A percentile compares a stretch with the other conserved stretches of the same genome.
Conservation (phyloP, 1,284 basidiomycete genomes). For the Pisolithus thermaeus region DNA sequence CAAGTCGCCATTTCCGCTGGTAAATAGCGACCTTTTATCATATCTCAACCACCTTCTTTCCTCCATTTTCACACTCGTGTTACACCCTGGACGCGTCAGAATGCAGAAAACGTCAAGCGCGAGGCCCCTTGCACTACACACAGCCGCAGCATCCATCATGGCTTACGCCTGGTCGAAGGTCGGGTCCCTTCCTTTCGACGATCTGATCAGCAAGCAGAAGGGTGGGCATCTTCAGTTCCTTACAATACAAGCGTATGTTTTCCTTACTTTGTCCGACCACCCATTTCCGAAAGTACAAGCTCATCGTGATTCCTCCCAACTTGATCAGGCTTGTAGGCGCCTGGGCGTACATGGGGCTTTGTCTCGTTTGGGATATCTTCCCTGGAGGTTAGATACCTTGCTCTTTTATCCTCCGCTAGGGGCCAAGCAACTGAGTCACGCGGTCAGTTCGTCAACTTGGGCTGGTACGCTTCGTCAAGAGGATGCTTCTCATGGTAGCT, state of each 20-base stretch:
- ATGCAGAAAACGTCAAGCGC: conserved; percentile 11
- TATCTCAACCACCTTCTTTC: background rate
- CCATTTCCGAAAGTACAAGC: conserved; percentile 31
- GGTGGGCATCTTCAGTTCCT: conserved; percentile 69
- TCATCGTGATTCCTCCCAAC: background rate
- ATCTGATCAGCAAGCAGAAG: conserved; percentile 40
- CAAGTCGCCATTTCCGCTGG: background rate
- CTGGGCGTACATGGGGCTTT: conserved; percentile 25
- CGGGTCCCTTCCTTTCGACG: conserved; percentile 10
- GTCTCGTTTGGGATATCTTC: conserved; percentile 22
- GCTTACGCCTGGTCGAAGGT: conserved; percentile 7
- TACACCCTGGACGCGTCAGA: background rate
- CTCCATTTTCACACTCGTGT: background rate
- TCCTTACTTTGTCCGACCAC: conserved; percentile 46
- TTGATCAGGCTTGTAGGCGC: conserved; percentile 19
- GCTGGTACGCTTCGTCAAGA: conserved; percentile 10
- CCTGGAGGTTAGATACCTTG: conserved; percentile 15
- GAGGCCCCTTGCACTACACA: conserved; percentile 32
- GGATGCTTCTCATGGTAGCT: conserved; percentile 22
- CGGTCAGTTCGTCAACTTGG: conserved; percentile 9
- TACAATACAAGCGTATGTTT: conserved; percentile 68
- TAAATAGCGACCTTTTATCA: background rate
- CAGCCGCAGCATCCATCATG: conserved; percentile 15
- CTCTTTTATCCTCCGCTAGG: background rate
- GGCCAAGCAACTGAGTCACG: conserved; percentile 2